Base-by-base conservation (phyloP, 2,329 filamentous ascomycete species). In the Harringtonia aguacate region DNA sequence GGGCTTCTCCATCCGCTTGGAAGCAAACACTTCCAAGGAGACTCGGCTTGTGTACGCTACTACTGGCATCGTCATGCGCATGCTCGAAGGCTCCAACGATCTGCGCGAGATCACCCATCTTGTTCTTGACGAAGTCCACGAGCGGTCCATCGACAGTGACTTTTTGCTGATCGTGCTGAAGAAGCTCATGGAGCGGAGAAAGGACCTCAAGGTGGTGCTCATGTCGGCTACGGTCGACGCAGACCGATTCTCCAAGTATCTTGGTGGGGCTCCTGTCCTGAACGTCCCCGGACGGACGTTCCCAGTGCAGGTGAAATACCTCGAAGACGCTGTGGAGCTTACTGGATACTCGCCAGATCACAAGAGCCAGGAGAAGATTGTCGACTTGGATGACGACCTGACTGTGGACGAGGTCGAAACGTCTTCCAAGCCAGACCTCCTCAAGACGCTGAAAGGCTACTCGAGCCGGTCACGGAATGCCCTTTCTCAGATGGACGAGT, bases 151-250 rank as follows among this genome's bases (percentile, higher is more conserved):
- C 53, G 92, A 98, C 58, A 95, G 89, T 45, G 92, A 98, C 60
- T 95, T 98, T 59, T 69, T 98, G 29, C 72, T 98, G 15, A 92
- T 98, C 53, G 85, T 97, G 1, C 73, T 98, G 41, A 86, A 86
- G 57, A 84, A 89, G 49, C 69, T 98, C 4, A 75, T 95, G 65
- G 61, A 75, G 27, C 76, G 77, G 52, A 76, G 90, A 43, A 82
- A 81, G 48, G 85, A 94, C 50, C 69, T 98, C 41, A 97, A 94
- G 62, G 84, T 98, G 18, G 75, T 98, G 31, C 73, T 98, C 39
- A 98, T 98, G 92, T 97, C 90, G 52, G 92, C 92, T 12, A 98
- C 92, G 1, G 87, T 98, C 8, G 87, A 98, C 60, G 87, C 92
- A 0, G 81, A 90, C 47, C 81, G 82, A 15, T 95, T 98, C 59